A percentile compares a stretch with the other conserved stretches of the same genome.
Conservation (phyloP, 768 basidiomycete genomes). For the Antrodiella citrinella region DNA sequence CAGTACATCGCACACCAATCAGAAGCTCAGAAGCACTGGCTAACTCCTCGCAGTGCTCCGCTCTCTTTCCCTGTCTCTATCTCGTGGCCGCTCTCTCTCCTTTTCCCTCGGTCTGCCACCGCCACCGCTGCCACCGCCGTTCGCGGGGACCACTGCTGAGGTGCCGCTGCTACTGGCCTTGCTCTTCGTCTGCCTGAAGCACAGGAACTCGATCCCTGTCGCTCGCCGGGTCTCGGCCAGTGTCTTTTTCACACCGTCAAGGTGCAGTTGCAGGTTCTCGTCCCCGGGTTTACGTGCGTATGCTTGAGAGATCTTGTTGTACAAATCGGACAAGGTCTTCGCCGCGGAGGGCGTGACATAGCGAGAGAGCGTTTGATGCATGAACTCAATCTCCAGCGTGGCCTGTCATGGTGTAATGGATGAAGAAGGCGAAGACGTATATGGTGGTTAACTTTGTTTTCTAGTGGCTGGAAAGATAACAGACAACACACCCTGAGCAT, state of each 20-base stretch:
- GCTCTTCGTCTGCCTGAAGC: constrained; percentile 72
- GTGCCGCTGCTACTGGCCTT: constrained; percentile 18
- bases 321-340: constrained; percentile 82
- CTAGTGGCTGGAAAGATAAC: not conserved
- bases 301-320: constrained; percentile 90
- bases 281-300: constrained; percentile 82
- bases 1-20: too few species aligned
- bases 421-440: not conserved
- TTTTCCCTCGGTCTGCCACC: not conserved
- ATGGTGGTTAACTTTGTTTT: too few species aligned
- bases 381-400: constrained; percentile 97
- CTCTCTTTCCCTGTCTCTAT: not conserved
- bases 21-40: not conserved
- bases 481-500: constrained; percentile 83
- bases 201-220: constrained; percentile 91
- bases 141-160: not conserved
- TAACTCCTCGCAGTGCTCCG: not conserved
- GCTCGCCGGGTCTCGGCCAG: constrained; percentile 81
- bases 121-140: not conserved
- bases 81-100: not conserved
- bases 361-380: constrained; percentile 90
- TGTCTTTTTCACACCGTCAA: constrained; percentile 89
- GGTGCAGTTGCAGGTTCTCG: constrained; percentile 76
- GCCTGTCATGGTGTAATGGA: constrained; percentile 44
- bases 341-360: constrained; percentile 80